Evolutionary conservation across 2,329 filamentous ascomycete species (phyloP).

Genomic region (Lecanicillium sp.): DNA sequence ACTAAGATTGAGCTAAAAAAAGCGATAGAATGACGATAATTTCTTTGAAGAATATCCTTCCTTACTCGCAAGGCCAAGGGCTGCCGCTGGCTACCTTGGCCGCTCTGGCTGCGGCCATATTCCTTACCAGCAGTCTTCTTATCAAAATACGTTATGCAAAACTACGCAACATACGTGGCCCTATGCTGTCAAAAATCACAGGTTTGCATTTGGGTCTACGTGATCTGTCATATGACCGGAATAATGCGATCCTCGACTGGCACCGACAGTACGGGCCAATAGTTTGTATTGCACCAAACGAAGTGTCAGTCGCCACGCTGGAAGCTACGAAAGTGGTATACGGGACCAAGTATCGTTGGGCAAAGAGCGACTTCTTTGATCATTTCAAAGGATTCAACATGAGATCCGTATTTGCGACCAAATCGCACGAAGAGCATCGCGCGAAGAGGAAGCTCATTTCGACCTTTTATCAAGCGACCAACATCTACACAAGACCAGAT

Average conservation of each 20-base stretch:
- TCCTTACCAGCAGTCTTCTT: not conserved
- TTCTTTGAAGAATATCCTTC: not conserved
- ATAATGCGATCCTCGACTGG: conserved; percentile 8
- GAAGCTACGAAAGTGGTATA: conserved; percentile 6
- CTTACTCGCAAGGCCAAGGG: not conserved
- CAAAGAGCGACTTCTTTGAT: conserved; percentile 14
- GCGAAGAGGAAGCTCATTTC: conserved; percentile 11
- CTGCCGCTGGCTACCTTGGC: not conserved
- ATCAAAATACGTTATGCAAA: not conserved
- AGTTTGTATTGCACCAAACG: conserved; percentile 12
- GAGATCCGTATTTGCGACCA: conserved; percentile 13
- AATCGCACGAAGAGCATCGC: conserved; percentile 10
- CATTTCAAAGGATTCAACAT: conserved; percentile 10
- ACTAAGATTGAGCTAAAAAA: not conserved
- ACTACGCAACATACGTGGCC: conserved; percentile 4
- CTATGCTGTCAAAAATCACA: conserved; percentile 1
- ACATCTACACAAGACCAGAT: conserved; percentile 12
- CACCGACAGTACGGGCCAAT: conserved; percentile 12
- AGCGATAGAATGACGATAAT: not conserved
- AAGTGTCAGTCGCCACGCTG: conserved; percentile 10
- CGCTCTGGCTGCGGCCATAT: not conserved
- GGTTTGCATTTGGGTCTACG: not conserved
- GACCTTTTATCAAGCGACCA: conserved; percentile 12
- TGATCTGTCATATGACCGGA: conserved; percentile 11
- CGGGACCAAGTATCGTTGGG: conserved; percentile 3